phyloP scores from a whole-genome alignment of 2,329 filamentous ascomycete species.

The Epichloe elymi region DNA sequence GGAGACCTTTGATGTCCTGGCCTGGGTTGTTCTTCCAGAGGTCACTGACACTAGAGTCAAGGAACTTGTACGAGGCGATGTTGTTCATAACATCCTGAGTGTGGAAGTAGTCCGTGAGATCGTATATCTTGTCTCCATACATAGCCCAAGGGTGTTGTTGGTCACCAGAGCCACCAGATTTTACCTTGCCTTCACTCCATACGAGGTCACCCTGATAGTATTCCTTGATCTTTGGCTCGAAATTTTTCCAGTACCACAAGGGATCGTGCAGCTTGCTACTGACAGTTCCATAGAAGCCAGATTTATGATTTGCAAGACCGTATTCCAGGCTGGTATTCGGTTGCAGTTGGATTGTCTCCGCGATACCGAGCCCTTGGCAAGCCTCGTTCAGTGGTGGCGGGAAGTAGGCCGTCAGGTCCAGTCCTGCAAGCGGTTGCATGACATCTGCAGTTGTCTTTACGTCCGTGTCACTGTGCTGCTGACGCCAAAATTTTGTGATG shows the following conservation, averaged over 20 bases:
- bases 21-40: slow-evolving; percentile 66
- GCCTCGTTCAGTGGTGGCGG: slow-evolving; percentile 59
- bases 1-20: slow-evolving; percentile 57
- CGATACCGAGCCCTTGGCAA: slow-evolving; percentile 59
- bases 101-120: slow-evolving; percentile 83
- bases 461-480: slow-evolving; percentile 64
- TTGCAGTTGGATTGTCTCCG: slow-evolving; percentile 40
- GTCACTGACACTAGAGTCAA: slow-evolving; percentile 53
- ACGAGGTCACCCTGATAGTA: slow-evolving; percentile 85
- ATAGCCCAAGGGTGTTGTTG: slow-evolving; percentile 63
- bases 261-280: slow-evolving; percentile 44
- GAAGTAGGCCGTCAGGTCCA: slow-evolving; percentile 77
- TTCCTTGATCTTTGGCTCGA: slow-evolving; percentile 67
- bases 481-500: slow-evolving; percentile 73
- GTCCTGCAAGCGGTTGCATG: slow-evolving; percentile 70
- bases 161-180: slow-evolving; percentile 50
- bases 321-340: slow-evolving; percentile 51
- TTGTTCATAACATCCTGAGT: slow-evolving; percentile 50
- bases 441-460: slow-evolving; percentile 44
- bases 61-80: slow-evolving; percentile 49
- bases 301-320: slow-evolving; percentile 51
- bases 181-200: slow-evolving; percentile 45
- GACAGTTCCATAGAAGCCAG: slow-evolving; percentile 48
- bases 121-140: slow-evolving; percentile 65
- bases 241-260: slow-evolving; percentile 66